Conservation (phyloP, 306 rosid genomes). For the Bauhinia variegata region DNA sequence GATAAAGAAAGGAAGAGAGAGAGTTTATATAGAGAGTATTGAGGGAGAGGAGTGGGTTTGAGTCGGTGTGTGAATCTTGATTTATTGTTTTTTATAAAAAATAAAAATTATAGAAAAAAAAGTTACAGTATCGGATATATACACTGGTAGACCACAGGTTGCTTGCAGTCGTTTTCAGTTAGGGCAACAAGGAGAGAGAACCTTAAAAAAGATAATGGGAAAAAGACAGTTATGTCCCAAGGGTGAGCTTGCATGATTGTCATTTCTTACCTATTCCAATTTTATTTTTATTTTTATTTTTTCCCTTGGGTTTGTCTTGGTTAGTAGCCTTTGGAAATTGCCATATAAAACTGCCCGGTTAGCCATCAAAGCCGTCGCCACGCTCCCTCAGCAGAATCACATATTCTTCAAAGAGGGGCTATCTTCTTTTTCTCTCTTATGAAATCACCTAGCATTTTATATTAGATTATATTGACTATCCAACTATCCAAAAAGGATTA, state of each 20-base stretch:
- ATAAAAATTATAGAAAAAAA: neutral
- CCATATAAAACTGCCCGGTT: constrained; percentile 29
- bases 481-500: too few species aligned
- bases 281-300: too few species aligned
- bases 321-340: constrained; percentile 35
- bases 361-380: constrained; percentile 21
- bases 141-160: constrained; percentile 65
- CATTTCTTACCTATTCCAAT: constrained; percentile 29
- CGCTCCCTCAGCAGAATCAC: too few species aligned
- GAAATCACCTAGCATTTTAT: too few species aligned
- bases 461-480: too few species aligned
- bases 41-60: constrained; percentile 31
- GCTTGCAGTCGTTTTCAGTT: constrained; percentile 92
- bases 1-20: constrained; percentile 15
- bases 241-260: constrained; percentile 33
- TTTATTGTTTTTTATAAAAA: neutral
- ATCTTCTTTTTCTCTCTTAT: too few species aligned
- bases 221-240: constrained; percentile 63
- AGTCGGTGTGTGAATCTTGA: constrained; percentile 64
- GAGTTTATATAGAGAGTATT: constrained; percentile 45
- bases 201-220: constrained; percentile 49
- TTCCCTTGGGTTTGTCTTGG: neutral
- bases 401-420: too few species aligned
- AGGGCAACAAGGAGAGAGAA: constrained; percentile 53
- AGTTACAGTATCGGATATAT: constrained; percentile 14